Percentiles rank a stretch among this genome's conserved stretches.
Conservation (phyloP, 2,329 filamentous ascomycete species). For the Pestalotiopsis sp. region DNA sequence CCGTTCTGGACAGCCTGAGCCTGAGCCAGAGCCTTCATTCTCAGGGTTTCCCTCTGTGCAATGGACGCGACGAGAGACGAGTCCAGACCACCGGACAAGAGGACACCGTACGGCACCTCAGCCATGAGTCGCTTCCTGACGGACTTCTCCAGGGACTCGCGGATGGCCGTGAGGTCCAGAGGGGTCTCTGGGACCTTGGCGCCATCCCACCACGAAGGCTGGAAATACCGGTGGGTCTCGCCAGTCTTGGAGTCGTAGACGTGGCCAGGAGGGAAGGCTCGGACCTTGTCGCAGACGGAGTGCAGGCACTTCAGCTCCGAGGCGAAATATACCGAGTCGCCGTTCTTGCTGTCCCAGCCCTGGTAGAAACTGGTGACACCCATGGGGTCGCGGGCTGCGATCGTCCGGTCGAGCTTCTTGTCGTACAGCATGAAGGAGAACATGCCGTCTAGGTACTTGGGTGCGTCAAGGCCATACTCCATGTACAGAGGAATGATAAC, state of each 20-base stretch:
- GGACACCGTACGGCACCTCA: constrained; percentile 95
- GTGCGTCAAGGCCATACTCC: constrained; percentile 88
- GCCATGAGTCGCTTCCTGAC: constrained; percentile 98
- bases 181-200: constrained; percentile 76
- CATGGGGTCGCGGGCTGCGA: constrained; percentile 95
- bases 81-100: constrained; percentile 93
- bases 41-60: constrained; percentile 87
- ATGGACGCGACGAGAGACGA: constrained; percentile 95
- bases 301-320: constrained; percentile 95
- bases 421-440: constrained; percentile 99
- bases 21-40: constrained; percentile 69
- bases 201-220: constrained; percentile 91
- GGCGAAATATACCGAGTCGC: constrained; percentile 89
- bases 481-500: constrained; percentile 98
- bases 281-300: constrained; percentile 92
- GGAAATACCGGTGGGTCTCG: constrained; percentile 82
- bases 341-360: constrained; percentile 83
- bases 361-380: constrained; percentile 98
- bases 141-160: constrained; percentile 82
- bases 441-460: constrained; percentile 96
- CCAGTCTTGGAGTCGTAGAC: constrained; percentile 94
- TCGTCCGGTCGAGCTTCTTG: constrained; percentile 87
- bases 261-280: constrained; percentile 92
- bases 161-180: constrained; percentile 80
- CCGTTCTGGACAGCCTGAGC: constrained; percentile 43